Evolutionary conservation across 2,329 filamentous ascomycete genomes (phyloP).

Genomic region (Mollisiaceae sp.): DNA sequence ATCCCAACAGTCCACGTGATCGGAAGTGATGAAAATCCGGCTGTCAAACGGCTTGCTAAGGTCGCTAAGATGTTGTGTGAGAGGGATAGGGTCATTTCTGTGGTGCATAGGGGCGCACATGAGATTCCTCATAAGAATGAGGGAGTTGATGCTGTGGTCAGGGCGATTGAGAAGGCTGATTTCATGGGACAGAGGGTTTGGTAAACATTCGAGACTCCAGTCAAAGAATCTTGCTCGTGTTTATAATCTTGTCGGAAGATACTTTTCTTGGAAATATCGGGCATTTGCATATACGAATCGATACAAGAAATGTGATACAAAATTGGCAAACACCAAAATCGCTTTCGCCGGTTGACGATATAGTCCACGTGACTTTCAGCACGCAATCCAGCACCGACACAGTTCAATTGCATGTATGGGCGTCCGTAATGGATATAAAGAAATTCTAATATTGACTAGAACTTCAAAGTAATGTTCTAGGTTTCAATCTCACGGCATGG

Average conservation of each 20-base stretch:
- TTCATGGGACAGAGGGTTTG: conserved; percentile 9
- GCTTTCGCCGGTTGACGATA: no score
- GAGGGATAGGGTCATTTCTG: conserved; percentile 11
- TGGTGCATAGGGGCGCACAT: conserved; percentile 15
- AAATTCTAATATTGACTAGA: no score
- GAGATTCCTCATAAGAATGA: conserved; percentile 14
- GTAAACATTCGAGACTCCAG: not conserved
- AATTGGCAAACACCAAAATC: no score
- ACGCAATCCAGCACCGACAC: no score
- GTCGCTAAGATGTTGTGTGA: conserved; percentile 15
- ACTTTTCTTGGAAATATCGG: no score
- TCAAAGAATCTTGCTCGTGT: no score
- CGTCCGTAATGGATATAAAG: no score
- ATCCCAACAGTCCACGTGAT: conserved; percentile 19
- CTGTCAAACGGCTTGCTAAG: conserved; percentile 13
- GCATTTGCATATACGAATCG: no score
- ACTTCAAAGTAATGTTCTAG: not conserved
- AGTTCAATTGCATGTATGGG: no score
- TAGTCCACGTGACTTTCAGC: no score
- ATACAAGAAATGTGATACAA: no score
- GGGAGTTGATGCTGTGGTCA: conserved; percentile 12
- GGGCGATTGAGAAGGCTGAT: conserved; percentile 17
- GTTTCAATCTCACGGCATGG: not conserved
- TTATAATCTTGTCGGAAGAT: no score
- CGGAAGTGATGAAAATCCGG: conserved; percentile 14